Conservation (phyloP, 805 yeast species). For the Starmerella geochares region DNA sequence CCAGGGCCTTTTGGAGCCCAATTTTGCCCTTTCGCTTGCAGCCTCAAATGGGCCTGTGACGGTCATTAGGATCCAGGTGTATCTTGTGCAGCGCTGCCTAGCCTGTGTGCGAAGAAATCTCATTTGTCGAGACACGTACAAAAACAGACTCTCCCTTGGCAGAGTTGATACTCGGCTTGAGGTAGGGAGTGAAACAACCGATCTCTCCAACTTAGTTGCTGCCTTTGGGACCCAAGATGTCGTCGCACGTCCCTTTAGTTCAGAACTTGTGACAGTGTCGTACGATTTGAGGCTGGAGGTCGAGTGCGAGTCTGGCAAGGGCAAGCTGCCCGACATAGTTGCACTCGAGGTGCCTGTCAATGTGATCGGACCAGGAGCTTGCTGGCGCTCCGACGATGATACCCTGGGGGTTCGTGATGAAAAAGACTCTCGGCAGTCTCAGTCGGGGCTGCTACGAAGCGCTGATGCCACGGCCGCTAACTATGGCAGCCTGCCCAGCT, state of each 20-base stretch:
- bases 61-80: neutral
- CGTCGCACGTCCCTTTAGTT: neutral
- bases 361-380: neutral
- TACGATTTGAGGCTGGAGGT: neutral
- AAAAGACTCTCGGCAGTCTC: too few relatives aligned
- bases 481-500: neutral
- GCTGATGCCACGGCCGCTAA: neutral
- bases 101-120: neutral
- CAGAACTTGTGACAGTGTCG: neutral
- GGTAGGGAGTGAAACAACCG: neutral
- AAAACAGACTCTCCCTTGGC: neutral
- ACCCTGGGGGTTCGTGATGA: too few relatives aligned
- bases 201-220: neutral
- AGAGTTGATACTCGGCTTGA: neutral
- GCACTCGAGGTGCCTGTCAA: neutral
- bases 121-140: neutral
- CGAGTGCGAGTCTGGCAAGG: neutral
- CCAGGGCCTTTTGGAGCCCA: conserved; percentile 2
- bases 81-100: conserved; percentile 2
- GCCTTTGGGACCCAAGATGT: neutral
- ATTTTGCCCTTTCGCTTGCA: neutral
- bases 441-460: too few relatives aligned
- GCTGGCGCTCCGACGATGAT: neutral
- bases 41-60: neutral
- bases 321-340: neutral